Percentiles rank a stretch among this genome's conserved stretches.
These are phyloP conservation scores for Pythium rishiriense DNA, from an alignment of 352 stramenopile genomes.

Conservation along the genomic window DNA sequence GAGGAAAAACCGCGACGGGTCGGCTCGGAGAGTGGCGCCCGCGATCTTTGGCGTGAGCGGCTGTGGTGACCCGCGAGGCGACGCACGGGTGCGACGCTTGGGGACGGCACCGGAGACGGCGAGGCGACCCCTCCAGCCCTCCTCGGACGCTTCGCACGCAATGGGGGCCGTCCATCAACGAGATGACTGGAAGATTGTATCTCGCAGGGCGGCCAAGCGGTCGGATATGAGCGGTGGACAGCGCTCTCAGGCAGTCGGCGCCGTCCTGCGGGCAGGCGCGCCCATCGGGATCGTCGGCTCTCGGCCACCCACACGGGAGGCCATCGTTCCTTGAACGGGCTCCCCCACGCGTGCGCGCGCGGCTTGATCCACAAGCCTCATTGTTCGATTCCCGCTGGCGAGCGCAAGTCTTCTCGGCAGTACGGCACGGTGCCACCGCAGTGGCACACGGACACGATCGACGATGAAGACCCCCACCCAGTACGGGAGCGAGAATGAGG, in stretches of 20 bases:
- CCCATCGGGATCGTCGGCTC: too few relatives aligned
- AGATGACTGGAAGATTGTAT: slow-evolving; percentile 20
- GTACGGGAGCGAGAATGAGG: slow-evolving; percentile 65
- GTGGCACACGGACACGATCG: slow-evolving; percentile 1
- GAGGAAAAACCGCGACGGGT: not conserved
- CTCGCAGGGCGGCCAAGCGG: not conserved
- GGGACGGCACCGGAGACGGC: not conserved
- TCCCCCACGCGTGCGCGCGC: too few relatives aligned
- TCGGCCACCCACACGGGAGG: too few relatives aligned
- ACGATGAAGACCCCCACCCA: slow-evolving; percentile 54
- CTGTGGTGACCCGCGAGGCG: slow-evolving; percentile 9
- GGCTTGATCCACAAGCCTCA: too few relatives aligned
- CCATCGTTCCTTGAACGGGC: not conserved
- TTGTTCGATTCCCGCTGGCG: slow-evolving; percentile 42
- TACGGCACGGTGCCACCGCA: not conserved
- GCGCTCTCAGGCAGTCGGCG: slow-evolving; percentile 22
- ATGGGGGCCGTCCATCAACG: not conserved
- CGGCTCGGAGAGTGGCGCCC: too few relatives aligned
- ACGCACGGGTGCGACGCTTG: slow-evolving; percentile 4
- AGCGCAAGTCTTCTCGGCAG: slow-evolving; percentile 26
- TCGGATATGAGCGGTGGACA: slow-evolving; percentile 25
- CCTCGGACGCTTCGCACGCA: slow-evolving; percentile 5
- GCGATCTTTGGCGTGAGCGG: slow-evolving; percentile 24
- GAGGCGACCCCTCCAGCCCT: not conserved
- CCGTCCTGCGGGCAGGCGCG: not conserved